Percentiles rank a stretch among this genome's conserved stretches.
Conservation (phyloP, 2,329 filamentous ascomycete species). For the Penicillium sp. region DNA sequence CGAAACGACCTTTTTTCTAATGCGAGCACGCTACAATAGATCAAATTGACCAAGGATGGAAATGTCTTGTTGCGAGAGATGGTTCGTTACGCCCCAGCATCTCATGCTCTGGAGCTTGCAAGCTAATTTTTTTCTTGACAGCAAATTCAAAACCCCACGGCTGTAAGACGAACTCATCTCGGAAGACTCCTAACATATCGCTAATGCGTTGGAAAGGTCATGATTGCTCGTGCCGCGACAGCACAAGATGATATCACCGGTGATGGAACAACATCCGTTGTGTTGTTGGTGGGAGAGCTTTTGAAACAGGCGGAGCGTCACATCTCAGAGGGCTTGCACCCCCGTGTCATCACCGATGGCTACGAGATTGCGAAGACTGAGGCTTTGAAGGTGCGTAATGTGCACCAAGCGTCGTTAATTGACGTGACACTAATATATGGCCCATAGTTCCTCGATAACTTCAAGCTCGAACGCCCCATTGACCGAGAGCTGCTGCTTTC, state of each 20-base stretch:
- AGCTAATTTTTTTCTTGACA: conserved; percentile 36
- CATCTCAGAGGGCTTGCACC: conserved; percentile 95
- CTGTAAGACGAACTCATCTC: conserved; percentile 53
- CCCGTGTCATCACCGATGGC: conserved; percentile 92
- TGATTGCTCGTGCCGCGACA: conserved; percentile 78
- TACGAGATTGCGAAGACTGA: conserved; percentile 96
- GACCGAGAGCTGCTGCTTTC: conserved; percentile 91
- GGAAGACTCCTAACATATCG: conserved; percentile 8
- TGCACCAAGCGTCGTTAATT: neutral
- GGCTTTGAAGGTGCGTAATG: conserved; percentile 67
- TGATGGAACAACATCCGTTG: conserved; percentile 95
- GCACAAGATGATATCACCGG: conserved; percentile 98
- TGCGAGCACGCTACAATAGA: conserved; percentile 51
- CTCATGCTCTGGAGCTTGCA: conserved; percentile 2
- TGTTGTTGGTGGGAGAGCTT: conserved; percentile 90
- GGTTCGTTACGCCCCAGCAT: conserved; percentile 39
- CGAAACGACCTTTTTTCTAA: conserved; percentile 14
- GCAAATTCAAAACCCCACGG: conserved; percentile 98
- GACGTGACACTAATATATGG: conserved; percentile 15
- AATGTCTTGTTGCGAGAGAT: conserved; percentile 74
- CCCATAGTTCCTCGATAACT: conserved; percentile 78
- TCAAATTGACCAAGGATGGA: conserved; percentile 98
- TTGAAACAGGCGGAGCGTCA: conserved; percentile 96
- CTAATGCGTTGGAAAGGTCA: conserved; percentile 47
- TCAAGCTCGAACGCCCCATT: conserved; percentile 84